Evolutionary conservation across 2,329 filamentous ascomycete genomes (phyloP), one percentile per base, ranked within the genome.

Genomic region (Sarocladiaceae sp.): DNA sequence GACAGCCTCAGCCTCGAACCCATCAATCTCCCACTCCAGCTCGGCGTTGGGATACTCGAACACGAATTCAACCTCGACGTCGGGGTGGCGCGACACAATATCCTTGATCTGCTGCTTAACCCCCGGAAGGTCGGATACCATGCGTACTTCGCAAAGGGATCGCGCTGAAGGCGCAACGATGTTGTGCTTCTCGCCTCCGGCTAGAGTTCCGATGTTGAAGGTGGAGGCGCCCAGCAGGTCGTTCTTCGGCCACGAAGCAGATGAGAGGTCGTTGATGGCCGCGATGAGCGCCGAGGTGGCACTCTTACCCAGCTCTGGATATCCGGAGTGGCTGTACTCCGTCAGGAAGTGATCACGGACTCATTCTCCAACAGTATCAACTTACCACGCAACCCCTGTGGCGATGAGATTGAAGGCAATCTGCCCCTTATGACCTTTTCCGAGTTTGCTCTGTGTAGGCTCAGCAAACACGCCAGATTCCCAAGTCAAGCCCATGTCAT

Each of bases 251-350:
- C 57, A 62, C 2, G 51, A 46, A 2, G 55, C 52, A 1, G 59
- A 53, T 5, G 52, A 51, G 2, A 66, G 57, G 7, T 62, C 58
- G 21, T 55, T 53, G 4, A 66, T 48, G 1, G 61, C 54, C 5
- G 57, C 54, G 15, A 60, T 52, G 33, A 66, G 58, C 3, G 55
- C 49, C 5, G 56, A 53, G 4, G 56, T 61, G 7, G 62, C 64
- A 44, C 56, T 66, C 44, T 53, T 60, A 7, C 58, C 57, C 3
- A 58, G 52, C 23, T 83, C 87, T 0, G 89, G 89, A 57, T 95
- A 95, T 6, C 88, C 89, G 1, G 82, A 88, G 64, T 95, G 89
- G 1, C 85, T 87, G 0, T 72, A 85, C 49, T 45, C 16, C 6
- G 3, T 42, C 4, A 35, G 18, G 19, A 21, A 3, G 33, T 11